These are phyloP conservation scores for Hippophae gyantsensis DNA, from an alignment of 306 rosid genomes.

Conservation along the genomic window DNA sequence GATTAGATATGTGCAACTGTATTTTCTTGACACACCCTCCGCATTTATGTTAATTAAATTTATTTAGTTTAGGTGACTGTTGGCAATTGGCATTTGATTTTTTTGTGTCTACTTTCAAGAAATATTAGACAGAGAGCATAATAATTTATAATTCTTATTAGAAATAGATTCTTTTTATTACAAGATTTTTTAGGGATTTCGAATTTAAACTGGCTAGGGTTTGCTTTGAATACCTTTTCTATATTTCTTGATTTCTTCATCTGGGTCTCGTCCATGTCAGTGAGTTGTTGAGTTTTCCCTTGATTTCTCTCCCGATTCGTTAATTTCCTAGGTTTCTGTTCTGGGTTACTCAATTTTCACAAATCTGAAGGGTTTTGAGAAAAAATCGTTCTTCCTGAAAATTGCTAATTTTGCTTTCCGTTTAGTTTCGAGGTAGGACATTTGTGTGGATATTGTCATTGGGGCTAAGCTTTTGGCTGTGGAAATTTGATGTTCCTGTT, in stretches of 20 bases:
- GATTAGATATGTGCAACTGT: constrained; percentile 12
- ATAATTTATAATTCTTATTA: constrained; percentile 18
- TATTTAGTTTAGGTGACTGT: constrained; percentile 19
- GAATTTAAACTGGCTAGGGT: constrained; percentile 40
- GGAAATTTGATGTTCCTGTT: neutral
- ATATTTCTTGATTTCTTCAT: constrained; percentile 25
- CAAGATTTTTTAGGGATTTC: constrained; percentile 17
- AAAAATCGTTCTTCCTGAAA: constrained; percentile 3
- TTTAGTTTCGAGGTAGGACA: neutral
- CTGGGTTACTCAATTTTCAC: constrained; percentile 9
- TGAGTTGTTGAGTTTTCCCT: constrained; percentile 4
- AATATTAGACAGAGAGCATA: constrained; percentile 8
- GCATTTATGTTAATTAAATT: constrained; percentile 18
- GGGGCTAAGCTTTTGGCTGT: constrained; percentile 13
- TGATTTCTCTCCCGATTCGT: constrained; percentile 12
- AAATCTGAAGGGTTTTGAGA: constrained; percentile 1
- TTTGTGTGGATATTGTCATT: neutral
- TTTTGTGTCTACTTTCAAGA: constrained; percentile 2
- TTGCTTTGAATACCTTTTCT: constrained; percentile 32
- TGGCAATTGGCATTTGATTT: constrained; percentile 8
- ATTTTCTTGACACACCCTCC: constrained; percentile 30
- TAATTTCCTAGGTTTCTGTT: constrained; percentile 17
- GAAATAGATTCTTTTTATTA: neutral
- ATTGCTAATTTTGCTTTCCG: neutral
- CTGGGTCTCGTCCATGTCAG: neutral